Percentiles rank a stretch among this genome's conserved stretches.
Conservation (phyloP, 129 eudicot genomes). For the Flaveria ramosissima region DNA sequence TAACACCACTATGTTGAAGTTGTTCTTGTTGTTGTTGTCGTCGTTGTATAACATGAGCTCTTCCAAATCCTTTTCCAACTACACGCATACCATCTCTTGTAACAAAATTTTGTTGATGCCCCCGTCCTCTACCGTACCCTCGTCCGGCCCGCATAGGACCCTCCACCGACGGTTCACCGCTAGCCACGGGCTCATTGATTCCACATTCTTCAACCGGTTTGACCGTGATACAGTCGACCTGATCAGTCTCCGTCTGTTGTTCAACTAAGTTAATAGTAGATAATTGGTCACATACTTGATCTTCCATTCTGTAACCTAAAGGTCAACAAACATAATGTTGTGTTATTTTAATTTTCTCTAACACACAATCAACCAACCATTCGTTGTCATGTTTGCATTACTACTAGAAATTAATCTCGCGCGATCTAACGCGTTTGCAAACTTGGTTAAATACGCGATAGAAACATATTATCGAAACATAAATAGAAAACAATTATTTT, state of each 20-base stretch:
- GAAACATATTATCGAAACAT: too few species aligned
- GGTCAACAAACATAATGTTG: neutral
- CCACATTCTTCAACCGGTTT: neutral
- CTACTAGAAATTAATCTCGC: too few species aligned
- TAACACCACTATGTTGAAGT: neutral
- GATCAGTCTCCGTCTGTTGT: neutral
- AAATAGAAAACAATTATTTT: too few species aligned
- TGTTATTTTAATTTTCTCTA: too few species aligned
- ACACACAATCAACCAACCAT: too few species aligned
- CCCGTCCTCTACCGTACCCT: conserved; percentile 4
- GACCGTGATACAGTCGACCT: neutral
- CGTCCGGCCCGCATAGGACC: neutral
- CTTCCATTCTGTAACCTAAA: neutral
- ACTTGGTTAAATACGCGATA: too few species aligned
- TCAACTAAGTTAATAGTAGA: too few species aligned
- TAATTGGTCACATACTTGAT: neutral
- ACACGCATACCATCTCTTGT: neutral
- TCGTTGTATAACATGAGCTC: conserved; percentile 6
- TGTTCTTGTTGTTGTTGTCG: neutral
- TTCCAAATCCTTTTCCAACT: conserved; percentile 1
- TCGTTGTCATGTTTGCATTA: too few species aligned
- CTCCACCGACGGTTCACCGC: neutral
- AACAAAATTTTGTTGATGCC: neutral
- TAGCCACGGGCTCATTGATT: neutral
- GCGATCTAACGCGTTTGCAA: too few species aligned